These are phyloP conservation scores for Schizochytrium sp. DNA, from an alignment of 108 stramenopile genomes.

Conservation along the genomic window DNA sequence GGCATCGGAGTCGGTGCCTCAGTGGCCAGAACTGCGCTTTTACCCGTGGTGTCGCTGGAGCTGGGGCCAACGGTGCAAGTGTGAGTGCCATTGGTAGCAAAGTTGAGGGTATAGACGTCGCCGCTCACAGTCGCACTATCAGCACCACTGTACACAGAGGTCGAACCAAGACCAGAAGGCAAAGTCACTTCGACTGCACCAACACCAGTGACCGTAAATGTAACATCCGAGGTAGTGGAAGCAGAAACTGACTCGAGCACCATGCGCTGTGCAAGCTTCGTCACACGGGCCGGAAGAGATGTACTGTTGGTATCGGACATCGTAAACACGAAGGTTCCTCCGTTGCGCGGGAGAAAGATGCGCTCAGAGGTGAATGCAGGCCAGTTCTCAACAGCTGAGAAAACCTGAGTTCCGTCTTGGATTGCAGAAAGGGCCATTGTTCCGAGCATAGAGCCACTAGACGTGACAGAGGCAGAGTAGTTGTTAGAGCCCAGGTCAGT, in stretches of 20 bases:
- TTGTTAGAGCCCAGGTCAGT: neutral
- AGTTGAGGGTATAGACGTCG: conserved; percentile 17
- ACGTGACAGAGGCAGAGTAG: neutral
- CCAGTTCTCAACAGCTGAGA: conserved; percentile 11
- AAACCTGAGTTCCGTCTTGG: neutral
- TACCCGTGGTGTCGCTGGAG: neutral
- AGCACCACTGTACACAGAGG: neutral
- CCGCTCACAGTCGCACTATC: neutral
- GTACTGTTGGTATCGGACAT: neutral
- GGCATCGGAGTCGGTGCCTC: neutral
- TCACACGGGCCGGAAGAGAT: neutral
- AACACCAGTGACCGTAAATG: neutral
- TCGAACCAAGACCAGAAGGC: neutral
- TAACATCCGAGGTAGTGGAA: neutral
- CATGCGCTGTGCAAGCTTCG: conserved; percentile 40
- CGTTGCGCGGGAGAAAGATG: conserved; percentile 30
- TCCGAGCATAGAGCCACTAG: neutral
- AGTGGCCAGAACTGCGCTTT: neutral
- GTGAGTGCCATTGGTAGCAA: neutral
- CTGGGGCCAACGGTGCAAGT: neutral
- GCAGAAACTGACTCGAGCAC: neutral
- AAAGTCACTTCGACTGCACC: conserved; percentile 11
- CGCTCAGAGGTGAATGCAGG: neutral
- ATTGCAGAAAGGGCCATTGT: conserved; percentile 16
- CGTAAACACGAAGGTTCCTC: conserved; percentile 31